Evolutionary conservation across 495 filamentous ascomycete genomes (phyloP), one percentile per base, ranked within the genome.

Genomic region (Xylaria curta): DNA sequence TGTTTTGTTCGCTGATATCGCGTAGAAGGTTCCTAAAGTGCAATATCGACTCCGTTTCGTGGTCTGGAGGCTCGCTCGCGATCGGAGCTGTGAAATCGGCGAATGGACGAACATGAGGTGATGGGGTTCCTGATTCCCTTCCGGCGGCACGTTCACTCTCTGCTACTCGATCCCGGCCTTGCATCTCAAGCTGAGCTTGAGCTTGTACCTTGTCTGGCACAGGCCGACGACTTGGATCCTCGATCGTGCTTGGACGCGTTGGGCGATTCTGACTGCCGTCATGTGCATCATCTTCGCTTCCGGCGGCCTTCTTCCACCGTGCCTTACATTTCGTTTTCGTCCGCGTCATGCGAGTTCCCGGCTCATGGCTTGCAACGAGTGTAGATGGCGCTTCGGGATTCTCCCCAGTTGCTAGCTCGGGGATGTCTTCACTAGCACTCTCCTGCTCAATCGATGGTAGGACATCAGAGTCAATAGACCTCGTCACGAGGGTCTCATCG

Each of bases 401-500:
- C 15, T 66, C 28, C 31, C 19, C n/a, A 24, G 13, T 19, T 13
- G 9, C 31, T 3, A 15, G 17, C 46, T 28, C 44, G 9, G 17
- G 31, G 24, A 17, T 26, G 13, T 31, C 15, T 21, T 49, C 44
- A 13, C 21, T 49, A n/a, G 1, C 7, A 26, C 49, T 13, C 17
- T 56, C 49, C 10, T 67, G 19, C 33, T 67, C 65, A 12, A 56
- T 67, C 21, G 65, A 56, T 4, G 65, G 65, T 9, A 67, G 33
- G 8, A 15, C 36, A 54, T 54, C 6, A 6, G n/a, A 10, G 17
- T 13, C 21, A n/a, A 17, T 36, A 44, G 28, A 12, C 38, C 36
- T 2, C 4, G 24, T 28, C 21, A 36, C 12, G 15, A 8, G 0
- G 17, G n/a, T 40, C 15, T 36, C 17, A 26, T 51, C 26, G 17